Evolutionary conservation across 2,329 filamentous ascomycete species (phyloP).

Genomic region (Exophiala sp.): DNA sequence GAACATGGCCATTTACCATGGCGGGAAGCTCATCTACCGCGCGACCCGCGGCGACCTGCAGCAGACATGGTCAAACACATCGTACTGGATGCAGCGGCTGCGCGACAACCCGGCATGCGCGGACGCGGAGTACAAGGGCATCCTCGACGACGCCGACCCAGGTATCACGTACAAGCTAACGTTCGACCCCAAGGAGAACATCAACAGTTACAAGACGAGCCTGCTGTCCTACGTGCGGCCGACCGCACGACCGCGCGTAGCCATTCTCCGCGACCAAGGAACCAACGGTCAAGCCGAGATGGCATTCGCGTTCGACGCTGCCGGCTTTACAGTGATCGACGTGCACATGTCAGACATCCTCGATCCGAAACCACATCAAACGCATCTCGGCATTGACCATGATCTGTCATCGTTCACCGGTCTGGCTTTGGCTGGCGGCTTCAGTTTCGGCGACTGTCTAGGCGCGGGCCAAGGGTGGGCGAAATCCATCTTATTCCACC

Average conservation of each 20-base stretch:
- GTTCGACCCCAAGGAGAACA: slow-evolving; percentile 69
- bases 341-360: slow-evolving; percentile 87
- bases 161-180: slow-evolving; percentile 79
- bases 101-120: slow-evolving; percentile 85
- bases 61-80: slow-evolving; percentile 82
- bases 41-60: slow-evolving; percentile 69
- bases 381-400: slow-evolving; percentile 62
- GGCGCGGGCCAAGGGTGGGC: slow-evolving; percentile 97
- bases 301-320: slow-evolving; percentile 89
- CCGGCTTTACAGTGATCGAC: slow-evolving; percentile 86
- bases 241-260: slow-evolving; percentile 65
- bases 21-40: slow-evolving; percentile 61
- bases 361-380: slow-evolving; percentile 17
- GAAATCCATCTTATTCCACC: slow-evolving; percentile 82
- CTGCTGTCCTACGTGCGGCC: slow-evolving; percentile 57
- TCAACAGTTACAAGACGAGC: slow-evolving; percentile 24
- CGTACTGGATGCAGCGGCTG: slow-evolving; percentile 82
- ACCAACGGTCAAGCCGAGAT: slow-evolving; percentile 96
- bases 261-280: slow-evolving; percentile 90
- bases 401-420: slow-evolving; percentile 79
- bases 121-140: slow-evolving; percentile 70
- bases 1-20: slow-evolving; percentile 68
- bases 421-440: slow-evolving; percentile 90
- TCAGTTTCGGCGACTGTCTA: slow-evolving; percentile 88
- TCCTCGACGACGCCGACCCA: slow-evolving; percentile 69